Conservation (phyloP, 2,329 filamentous ascomycete species). For the Hypoxylon sp. region DNA sequence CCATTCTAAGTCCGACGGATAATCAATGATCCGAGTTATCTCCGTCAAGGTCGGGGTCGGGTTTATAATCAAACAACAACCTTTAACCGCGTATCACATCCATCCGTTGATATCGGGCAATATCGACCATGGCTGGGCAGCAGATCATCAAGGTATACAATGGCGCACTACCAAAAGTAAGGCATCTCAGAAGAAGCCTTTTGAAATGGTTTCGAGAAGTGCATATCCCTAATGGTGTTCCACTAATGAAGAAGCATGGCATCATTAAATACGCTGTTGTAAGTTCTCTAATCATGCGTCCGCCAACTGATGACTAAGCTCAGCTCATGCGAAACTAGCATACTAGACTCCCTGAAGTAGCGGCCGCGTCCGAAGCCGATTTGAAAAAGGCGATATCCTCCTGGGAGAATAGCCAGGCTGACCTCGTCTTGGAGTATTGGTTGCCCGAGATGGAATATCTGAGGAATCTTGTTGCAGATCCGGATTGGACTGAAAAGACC, state of each 20-base stretch:
- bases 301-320: too few relatives aligned
- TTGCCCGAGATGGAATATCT: slow-evolving; percentile 17
- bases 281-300: background rate
- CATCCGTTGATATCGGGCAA: too few relatives aligned
- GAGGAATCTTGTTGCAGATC: slow-evolving; percentile 15
- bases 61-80: too few relatives aligned
- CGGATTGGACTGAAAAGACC: slow-evolving; percentile 28
- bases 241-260: slow-evolving; percentile 32
- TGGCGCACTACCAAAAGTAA: slow-evolving; percentile 32
- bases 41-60: too few relatives aligned
- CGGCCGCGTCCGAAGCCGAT: slow-evolving; percentile 8
- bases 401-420: slow-evolving; percentile 29
- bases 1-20: background rate
- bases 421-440: slow-evolving; percentile 31
- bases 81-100: too few relatives aligned
- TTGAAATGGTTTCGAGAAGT: slow-evolving; percentile 25
- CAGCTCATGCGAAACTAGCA: slow-evolving; percentile 12
- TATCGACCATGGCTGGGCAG: slow-evolving; percentile 20
- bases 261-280: slow-evolving; percentile 31
- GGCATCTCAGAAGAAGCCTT: slow-evolving; percentile 29
- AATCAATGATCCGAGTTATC: background rate
- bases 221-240: slow-evolving; percentile 24
- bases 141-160: slow-evolving; percentile 28
- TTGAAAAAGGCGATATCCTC: slow-evolving; percentile 13
- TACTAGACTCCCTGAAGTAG: slow-evolving; percentile 9